Base-by-base conservation (phyloP, 1,284 basidiomycete species). In the Trametes sp. region DNA sequence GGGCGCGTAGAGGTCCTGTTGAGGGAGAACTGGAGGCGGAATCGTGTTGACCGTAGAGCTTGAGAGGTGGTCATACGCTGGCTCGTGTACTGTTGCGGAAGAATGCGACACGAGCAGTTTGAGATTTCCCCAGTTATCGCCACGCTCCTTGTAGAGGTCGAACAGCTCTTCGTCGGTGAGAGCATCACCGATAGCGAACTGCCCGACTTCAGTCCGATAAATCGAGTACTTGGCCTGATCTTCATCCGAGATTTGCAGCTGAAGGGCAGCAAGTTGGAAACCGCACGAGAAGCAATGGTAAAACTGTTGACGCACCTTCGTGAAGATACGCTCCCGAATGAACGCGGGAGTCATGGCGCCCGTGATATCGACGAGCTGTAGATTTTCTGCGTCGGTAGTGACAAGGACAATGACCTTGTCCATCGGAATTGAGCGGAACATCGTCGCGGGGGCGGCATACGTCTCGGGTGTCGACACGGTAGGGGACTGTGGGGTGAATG, bases 221-320 rank as follows among this genome's bases (percentile, higher is more conserved):
- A 97, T 89, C n/a, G 89, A 86, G 72, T 90, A 89, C 29, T 83
- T 86, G 4, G 82, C 74, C 71, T 92, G 88, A 66, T 94, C 93
- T 68, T 95, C 93, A 65, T 96, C 94, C 31, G 84, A 83, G 57
- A 97, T 93, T 70, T 90, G 88, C 59, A 96, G 80, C 93, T 96
- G 45, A 28, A 19, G 16, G 8, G 33, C 19, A 42, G 29, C 33
- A 13, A 23, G 23, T 54, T 49, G 41, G n/a, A 57, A 36, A 58
- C 33, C 45, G 29, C 42, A 41, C 11, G 28, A 19, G n/a, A 24
- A 21, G 13, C 16, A 29, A 31, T 7, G 26, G 29, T 28, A 28
- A 21, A 11, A 3, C 23, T 23, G 26, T 28, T 23, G 26, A 63
- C 66, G 36, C 46, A 94, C 94, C 82, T 93, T 93, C 61, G 87